Evolutionary conservation across 495 filamentous ascomycete genomes (phyloP), one percentile per base, ranked within the genome.

Genomic region (Evernia prunastri): DNA sequence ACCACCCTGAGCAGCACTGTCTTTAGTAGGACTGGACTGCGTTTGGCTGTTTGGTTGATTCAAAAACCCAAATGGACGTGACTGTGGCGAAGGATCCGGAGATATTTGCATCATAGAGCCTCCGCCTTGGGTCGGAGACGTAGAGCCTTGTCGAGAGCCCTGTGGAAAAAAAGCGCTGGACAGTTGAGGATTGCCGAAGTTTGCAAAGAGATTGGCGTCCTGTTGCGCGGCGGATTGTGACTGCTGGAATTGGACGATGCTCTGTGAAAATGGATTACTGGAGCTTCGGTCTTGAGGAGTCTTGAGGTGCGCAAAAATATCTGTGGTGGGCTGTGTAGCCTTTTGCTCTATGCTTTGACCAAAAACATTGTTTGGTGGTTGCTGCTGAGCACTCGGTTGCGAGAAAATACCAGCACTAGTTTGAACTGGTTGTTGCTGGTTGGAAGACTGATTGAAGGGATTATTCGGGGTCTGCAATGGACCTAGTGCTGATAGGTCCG

Each of bases 291-390:
- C 20, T 61, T 39, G 73, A 37, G 43, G 69, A 60, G 66, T 74
- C 71, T 35, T 68, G 64, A 18, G 69, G 53, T 70, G 68, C 9
- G 42, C 68, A 60, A 78, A 77, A n/a, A 77, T 63, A 39, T 70
- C 54, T 56, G 35, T 17, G 20, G 17, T 57, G 49, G 27, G 25
- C 45, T 37, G 11, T 68, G 67, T 17, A 72, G 69, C 36, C 72
- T 67, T 58, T 72, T 75, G 27, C 64, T 61, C 20, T 66, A 27
- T 75, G 27, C 63, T 61, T n/a, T 66, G 31, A 37, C 64, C 69
- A 57, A 76, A 75, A 0, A 72, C 45, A 54, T 68, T 74, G 11
- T 60, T 63, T 6, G 36, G 17, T 49, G 60, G 60, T 45, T 66
- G 68, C 58, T 63, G 63, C 45, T 62, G 65, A 33, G 36, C 36